These are phyloP conservation scores for Rhynchosporium secalis DNA, from an alignment of 2,329 filamentous ascomycete genomes.

Conservation along the genomic window DNA sequence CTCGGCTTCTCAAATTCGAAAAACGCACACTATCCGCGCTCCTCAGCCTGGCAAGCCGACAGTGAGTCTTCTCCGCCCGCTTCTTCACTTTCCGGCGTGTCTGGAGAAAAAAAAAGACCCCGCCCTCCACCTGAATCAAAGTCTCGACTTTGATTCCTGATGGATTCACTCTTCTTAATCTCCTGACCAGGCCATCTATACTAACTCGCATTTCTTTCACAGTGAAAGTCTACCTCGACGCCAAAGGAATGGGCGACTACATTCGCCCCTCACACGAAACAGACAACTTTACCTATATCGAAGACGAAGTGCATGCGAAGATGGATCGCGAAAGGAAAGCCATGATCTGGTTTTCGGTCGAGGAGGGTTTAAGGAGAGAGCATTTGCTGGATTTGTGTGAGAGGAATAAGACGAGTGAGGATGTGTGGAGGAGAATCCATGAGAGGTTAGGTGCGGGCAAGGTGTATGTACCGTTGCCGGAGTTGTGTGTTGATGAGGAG, in stretches of 20 bases:
- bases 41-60: slow-evolving; percentile 19
- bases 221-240: slow-evolving; percentile 22
- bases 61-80: neutral
- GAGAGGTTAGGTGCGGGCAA: slow-evolving; percentile 19
- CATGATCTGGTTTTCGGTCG: slow-evolving; percentile 22
- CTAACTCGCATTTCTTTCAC: too few species aligned
- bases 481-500: slow-evolving; percentile 14
- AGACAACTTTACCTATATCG: slow-evolving; percentile 19
- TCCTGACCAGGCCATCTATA: too few species aligned
- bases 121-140: too few species aligned
- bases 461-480: slow-evolving; percentile 14
- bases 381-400: slow-evolving; percentile 21
- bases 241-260: slow-evolving; percentile 19
- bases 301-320: slow-evolving; percentile 15
- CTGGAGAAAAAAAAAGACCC: too few species aligned
- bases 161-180: too few species aligned
- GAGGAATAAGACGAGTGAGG: slow-evolving; percentile 18
- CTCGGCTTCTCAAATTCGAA: slow-evolving; percentile 2
- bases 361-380: slow-evolving; percentile 18
- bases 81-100: too few species aligned
- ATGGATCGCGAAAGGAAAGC: slow-evolving; percentile 21
- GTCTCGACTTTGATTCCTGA: too few species aligned
- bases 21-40: slow-evolving; percentile 1
- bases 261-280: slow-evolving; percentile 12
- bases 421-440: slow-evolving; percentile 21